Conservation (phyloP, 768 basidiomycete species). For the Trametes sanguinea region DNA sequence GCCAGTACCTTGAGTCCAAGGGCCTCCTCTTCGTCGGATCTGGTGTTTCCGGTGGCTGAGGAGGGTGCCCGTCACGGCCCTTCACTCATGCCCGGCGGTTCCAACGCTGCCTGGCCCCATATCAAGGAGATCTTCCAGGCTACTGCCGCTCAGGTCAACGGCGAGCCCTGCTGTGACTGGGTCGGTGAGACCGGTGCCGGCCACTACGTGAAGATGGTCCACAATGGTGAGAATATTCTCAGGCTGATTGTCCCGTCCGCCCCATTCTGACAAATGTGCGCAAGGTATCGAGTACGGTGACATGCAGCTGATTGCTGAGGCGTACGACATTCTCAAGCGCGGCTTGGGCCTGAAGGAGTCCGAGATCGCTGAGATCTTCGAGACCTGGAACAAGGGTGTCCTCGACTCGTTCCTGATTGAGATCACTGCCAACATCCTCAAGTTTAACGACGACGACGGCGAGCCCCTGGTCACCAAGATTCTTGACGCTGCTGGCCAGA, state of each 20-base stretch:
- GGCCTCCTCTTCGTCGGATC: constrained; percentile 97
- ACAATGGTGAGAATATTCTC: constrained; percentile 66
- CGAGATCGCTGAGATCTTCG: constrained; percentile 95
- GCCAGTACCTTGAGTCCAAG: constrained; percentile 90
- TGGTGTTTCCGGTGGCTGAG: constrained; percentile 98
- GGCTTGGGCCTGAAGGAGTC: constrained; percentile 83
- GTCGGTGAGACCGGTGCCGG: constrained; percentile 94
- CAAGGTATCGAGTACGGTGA: constrained; percentile 99
- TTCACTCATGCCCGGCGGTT: constrained; percentile 99
- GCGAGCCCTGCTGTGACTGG: constrained; percentile 99
- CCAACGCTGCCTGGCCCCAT: constrained; percentile 87
- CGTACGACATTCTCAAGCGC: constrained; percentile 97
- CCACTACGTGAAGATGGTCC: constrained; percentile 99
- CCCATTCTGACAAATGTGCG: constrained; percentile 7
- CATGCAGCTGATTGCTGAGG: constrained; percentile 99
- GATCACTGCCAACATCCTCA: constrained; percentile 95
- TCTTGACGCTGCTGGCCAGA: constrained; percentile 95
- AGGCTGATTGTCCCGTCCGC: constrained; percentile 11
- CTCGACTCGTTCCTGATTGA: constrained; percentile 99
- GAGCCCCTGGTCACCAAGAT: constrained; percentile 91
- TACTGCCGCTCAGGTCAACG: constrained; percentile 91
- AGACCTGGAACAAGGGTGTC: constrained; percentile 96
- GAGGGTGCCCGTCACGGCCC: constrained; percentile 97
- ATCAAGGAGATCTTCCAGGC: constrained; percentile 99
- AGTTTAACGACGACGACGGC: constrained; percentile 96